Evolutionary conservation across 176 grass and related monocot species (phyloP), one percentile per base, ranked within the genome.

Genomic region (Calamus simplicifolius): DNA sequence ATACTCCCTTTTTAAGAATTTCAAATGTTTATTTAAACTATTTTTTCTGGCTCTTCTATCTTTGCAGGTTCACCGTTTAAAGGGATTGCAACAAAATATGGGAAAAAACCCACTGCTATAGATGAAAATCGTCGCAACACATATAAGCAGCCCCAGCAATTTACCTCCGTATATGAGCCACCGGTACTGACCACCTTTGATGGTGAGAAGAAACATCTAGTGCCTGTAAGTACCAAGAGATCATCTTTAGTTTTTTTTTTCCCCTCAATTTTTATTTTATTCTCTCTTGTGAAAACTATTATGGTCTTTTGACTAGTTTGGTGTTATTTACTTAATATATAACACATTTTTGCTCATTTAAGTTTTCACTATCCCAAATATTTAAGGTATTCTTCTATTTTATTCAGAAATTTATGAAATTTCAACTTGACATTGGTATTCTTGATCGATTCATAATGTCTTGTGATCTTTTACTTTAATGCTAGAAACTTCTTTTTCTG

Each of bases 111-210:
- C 54, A 5, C 67, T 72, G 48, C 73, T 10, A 85, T 92, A 31
- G 93, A 98, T 73, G 87, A 92, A 27, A 80, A 72, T 75, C 72
- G 79, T 6, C 79, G 88, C 18, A 89, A 70, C 59, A 86, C 93
- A 57, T 98, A 98, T 71, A 82, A 67, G 28, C 79, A 81, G 4
- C 5, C 79, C 23, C 75, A 78, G 16, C 73, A 63, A 29, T 85
- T 73, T 25, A 73, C 59, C 73, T 79, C 81, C 64, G 17, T 62
- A 27, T 79, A 78, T 61, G 79, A 85, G 23, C 57, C 78, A 48
- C 88, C 88, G 8, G 67, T 83, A 25, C 70, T 81, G 2, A 74
- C 71, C 4, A 73, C 78, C 38, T 89, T 89, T 76, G 83, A 81
- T 4, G 69, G 67, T 53, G 58, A 64, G 1, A 88, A 57, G 63